These are phyloP conservation scores for Fraxinus velutina DNA, from an alignment of 305 asterid species.

Conservation along the genomic window DNA sequence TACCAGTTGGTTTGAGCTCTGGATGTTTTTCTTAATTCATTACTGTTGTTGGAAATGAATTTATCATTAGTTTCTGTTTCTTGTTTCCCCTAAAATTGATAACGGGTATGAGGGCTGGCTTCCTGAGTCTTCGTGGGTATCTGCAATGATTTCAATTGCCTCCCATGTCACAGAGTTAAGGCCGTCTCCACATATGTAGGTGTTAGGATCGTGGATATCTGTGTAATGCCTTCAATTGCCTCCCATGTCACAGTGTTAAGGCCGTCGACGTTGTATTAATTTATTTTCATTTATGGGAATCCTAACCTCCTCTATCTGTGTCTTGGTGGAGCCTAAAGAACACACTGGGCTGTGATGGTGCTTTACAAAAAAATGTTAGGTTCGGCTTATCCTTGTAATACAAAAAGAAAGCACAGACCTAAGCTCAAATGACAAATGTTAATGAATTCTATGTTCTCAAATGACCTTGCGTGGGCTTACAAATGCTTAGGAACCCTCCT, in stretches of 20 bases:
- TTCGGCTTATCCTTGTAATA: background rate
- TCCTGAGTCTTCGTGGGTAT: slow-evolving; percentile 8
- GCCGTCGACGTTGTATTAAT: background rate
- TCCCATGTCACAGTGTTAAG: background rate
- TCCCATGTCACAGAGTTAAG: background rate
- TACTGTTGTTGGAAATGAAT: background rate
- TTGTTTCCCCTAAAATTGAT: background rate
- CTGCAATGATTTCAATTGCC: slow-evolving; percentile 4
- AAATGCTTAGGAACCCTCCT: background rate
- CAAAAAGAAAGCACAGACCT: background rate
- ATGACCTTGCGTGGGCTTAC: background rate
- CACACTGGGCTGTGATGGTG: background rate
- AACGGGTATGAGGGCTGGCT: background rate
- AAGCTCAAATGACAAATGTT: background rate
- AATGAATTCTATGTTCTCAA: background rate
- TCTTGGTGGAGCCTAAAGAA: background rate
- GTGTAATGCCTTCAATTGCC: background rate
- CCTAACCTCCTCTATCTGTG: background rate
- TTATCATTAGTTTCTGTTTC: background rate
- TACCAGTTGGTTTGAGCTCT: slow-evolving; percentile 8
- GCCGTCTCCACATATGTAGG: background rate
- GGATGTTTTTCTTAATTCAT: slow-evolving; percentile 5
- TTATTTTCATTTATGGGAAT: background rate
- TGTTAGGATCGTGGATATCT: background rate
- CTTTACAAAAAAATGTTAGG: background rate